phyloP scores from a whole-genome alignment of 2,329 filamentous ascomycete genomes.

The Nothophaeocryptopus gaeumannii region DNA sequence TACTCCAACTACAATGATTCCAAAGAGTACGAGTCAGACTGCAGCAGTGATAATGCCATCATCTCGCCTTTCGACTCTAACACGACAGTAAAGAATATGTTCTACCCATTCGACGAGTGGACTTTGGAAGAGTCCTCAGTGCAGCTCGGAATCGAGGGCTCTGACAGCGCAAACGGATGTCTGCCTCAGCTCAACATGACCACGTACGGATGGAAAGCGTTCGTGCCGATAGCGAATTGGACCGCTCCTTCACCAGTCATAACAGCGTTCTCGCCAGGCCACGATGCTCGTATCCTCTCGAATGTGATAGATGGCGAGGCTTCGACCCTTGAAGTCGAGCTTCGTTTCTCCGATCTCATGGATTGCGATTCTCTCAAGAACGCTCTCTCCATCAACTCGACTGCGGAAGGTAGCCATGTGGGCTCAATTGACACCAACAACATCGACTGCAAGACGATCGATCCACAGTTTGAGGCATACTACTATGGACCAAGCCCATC shows the following conservation, averaged over 20 bases:
- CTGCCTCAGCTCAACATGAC: conserved; percentile 52
- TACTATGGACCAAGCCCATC: conserved; percentile 53
- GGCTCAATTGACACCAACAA: conserved; percentile 46
- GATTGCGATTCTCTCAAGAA: conserved; percentile 55
- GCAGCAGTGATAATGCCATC: conserved; percentile 50
- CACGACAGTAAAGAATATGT: conserved; percentile 60
- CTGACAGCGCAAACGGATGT: conserved; percentile 54
- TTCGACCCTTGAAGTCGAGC: conserved; percentile 47
- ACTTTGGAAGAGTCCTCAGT: conserved; percentile 48
- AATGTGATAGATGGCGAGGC: conserved; percentile 37
- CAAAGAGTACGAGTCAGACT: conserved; percentile 57
- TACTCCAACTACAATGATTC: conserved; percentile 52
- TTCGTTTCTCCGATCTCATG: conserved; percentile 62
- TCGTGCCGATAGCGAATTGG: conserved; percentile 55
- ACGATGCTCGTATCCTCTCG: conserved; percentile 57
- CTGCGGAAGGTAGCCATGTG: conserved; percentile 46
- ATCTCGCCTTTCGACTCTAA: conserved; percentile 55
- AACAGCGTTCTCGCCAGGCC: conserved; percentile 59
- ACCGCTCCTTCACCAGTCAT: conserved; percentile 55
- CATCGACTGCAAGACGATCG: conserved; percentile 46
- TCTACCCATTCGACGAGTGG: conserved; percentile 59
- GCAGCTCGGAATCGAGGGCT: conserved; percentile 49
- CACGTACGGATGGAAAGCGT: conserved; percentile 59
- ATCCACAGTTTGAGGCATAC: conserved; percentile 39
- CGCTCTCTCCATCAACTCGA: conserved; percentile 53